Evolutionary conservation across 2,329 filamentous ascomycete genomes (phyloP).

Genomic region (Microdochium paspali): DNA sequence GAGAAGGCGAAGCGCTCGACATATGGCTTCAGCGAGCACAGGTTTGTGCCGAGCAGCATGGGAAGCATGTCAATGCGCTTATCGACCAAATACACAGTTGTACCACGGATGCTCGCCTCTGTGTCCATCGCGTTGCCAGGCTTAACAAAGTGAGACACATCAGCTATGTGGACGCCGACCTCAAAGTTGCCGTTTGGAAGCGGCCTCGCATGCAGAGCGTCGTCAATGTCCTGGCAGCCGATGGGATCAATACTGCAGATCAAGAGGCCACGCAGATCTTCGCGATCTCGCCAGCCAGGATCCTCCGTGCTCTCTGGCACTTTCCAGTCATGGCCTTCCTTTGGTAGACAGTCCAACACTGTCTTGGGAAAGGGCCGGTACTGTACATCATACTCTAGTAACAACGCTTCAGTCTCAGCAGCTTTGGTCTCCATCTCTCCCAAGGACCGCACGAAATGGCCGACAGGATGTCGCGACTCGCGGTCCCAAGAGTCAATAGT

Average conservation of each 20-base stretch:
- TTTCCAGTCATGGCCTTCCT: conserved; percentile 88
- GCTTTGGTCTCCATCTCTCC: conserved; percentile 93
- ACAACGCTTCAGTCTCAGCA: conserved; percentile 90
- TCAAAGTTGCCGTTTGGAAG: conserved; percentile 91
- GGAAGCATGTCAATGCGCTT: conserved; percentile 99
- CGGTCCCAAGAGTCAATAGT: conserved; percentile 94
- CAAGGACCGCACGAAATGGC: conserved; percentile 87
- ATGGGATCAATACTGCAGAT: conserved; percentile 97
- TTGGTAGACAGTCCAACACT: conserved; percentile 84
- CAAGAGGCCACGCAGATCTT: conserved; percentile 74
- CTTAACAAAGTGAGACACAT: conserved; percentile 98
- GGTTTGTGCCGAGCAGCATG: conserved; percentile 86
- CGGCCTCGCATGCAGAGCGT: conserved; percentile 79
- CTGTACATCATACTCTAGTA: conserved; percentile 95
- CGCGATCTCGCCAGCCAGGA: conserved; percentile 76
- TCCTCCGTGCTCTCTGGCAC: conserved; percentile 74
- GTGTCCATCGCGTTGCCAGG: conserved; percentile 95
- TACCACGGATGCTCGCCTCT: conserved; percentile 88
- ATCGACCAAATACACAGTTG: conserved; percentile 94
- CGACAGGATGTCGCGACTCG: conserved; percentile 83
- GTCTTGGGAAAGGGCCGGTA: conserved; percentile 95
- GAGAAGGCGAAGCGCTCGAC: conserved; percentile 92
- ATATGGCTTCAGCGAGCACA: conserved; percentile 94
- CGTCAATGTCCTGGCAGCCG: conserved; percentile 96
- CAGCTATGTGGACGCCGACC: conserved; percentile 95